Evolutionary conservation across 148 eudicot genomes (phyloP), one percentile per base, ranked within the genome.

Genomic region (Rhododendron griersonianum): DNA sequence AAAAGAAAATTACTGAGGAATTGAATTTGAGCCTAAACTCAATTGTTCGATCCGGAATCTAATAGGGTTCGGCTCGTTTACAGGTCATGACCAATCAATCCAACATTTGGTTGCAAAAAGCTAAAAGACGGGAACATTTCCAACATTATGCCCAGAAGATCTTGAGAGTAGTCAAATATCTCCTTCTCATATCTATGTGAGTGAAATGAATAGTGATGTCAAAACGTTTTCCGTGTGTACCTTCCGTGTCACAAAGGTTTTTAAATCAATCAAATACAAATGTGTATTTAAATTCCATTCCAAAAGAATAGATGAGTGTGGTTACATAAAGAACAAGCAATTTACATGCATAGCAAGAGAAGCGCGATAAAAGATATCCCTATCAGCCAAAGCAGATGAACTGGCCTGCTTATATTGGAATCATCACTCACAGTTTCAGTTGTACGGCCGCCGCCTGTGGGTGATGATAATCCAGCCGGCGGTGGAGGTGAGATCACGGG

Each of bases 401-500:
- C 74, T 1, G 84, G 67, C 47, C 53, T 82, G 35, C 71, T 84
- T 55, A 85, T 39, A 37, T 23, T 87, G 59, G 87, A 85, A 85
- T 86, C 89, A 3, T 25, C 83, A 77, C 85, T 88, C 2, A 89
- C 83, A 48, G 92, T 33, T 53, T 82, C 83, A 48, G 92, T 33
- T 39, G 78, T 18, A 44, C 78, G 71, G 18, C 55, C 71, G 30
- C 39, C 61, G 4, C 47, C 65, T 11, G 61, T 11, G 7, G 84
- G 61, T 15, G 89, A 73, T 16, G 91, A 55, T 33, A 87, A 83
- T 79, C 85, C 91, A 5, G 98, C 96, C 37, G 98, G 98, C 4
- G 98, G 98, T 25, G 98, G 98, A 80, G 98, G 98, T 55, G 98
- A 91, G 55, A 96, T 85, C 35, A 57, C 71, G 6, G 98, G 98